Evolutionary conservation across 2,329 filamentous ascomycete species (phyloP), one percentile per base, ranked within the genome.

Genomic region (Ophiostoma montium): DNA sequence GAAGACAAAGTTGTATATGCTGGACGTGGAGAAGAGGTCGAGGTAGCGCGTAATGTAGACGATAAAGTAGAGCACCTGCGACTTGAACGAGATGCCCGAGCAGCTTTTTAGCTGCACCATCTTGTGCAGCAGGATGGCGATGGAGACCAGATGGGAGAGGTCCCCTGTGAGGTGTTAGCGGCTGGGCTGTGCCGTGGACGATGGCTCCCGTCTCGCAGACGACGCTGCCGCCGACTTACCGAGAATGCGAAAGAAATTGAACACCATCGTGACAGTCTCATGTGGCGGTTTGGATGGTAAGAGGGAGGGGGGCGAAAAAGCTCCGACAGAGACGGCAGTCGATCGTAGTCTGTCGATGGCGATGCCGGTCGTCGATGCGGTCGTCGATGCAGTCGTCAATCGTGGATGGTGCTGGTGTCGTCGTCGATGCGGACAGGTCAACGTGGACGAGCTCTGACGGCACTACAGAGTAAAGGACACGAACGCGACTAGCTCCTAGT

Each of bases 31-130:
- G 65, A 96, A 89, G 52, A 96, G 75, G 64, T 98, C 87, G 16
- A 98, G 77, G 67, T 98, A 98, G 62, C 92, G 80, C 54, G 89
- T 94, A 39, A 94, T 64, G 67, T 98, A 98, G 60, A 98, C 92
- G 41, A 95, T 70, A 57, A 96, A 73, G 68, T 98, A 98, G 50
- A 98, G 76, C 46, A 82, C 86, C 75, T 98, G 92, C 54, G 90
- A 95, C 67, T 98, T 98, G 77, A 98, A 96, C 15, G 92, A 98
- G 67, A 98, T 90, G 59, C 92, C 92, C 38, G 90, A 83, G 65
- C 89, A 95, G 73, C 89, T 95, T 90, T 86, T 94, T 42, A 92
- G 82, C 63, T 84, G 80, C 59, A 82, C 82, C 88, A 98, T 98
- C 75, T 98, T 98, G 65, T 94, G 88, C 55, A 98, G 74, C 54